Evolutionary conservation across 768 basidiomycete genomes (phyloP).

Genomic region (Candolleomyces aberdarensis): DNA sequence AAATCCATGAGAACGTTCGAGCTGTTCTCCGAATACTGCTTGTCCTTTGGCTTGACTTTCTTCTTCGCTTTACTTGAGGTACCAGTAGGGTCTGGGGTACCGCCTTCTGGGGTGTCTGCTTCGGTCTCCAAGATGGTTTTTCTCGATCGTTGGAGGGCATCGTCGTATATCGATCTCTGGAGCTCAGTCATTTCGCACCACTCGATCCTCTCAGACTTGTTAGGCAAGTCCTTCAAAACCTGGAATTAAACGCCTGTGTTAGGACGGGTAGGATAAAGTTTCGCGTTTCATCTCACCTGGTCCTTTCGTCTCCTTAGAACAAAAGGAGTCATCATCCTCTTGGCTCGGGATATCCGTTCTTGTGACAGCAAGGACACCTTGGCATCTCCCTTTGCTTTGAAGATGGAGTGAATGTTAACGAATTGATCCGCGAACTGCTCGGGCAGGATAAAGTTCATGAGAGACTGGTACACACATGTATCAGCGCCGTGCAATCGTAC

Average conservation of each 20-base stretch:
- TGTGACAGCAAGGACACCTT: constrained; percentile 86
- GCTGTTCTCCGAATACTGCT: constrained; percentile 74
- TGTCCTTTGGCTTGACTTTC: constrained; percentile 51
- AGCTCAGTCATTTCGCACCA: constrained; percentile 90
- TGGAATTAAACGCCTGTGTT: constrained; percentile 22
- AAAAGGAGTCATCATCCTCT: constrained; percentile 99
- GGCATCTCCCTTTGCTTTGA: constrained; percentile 94
- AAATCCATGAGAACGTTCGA: constrained; percentile 97
- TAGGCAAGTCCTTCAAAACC: constrained; percentile 91
- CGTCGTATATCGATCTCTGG: constrained; percentile 81
- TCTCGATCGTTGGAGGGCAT: constrained; percentile 80
- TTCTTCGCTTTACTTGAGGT: constrained; percentile 40
- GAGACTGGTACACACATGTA: constrained; percentile 54
- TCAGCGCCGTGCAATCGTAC: constrained; percentile 1
- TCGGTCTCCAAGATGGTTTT: constrained; percentile 65
- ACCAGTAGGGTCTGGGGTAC: constrained; percentile 20
- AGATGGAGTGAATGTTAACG: constrained; percentile 84
- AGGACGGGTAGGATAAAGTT: not conserved
- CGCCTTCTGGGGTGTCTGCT: constrained; percentile 18
- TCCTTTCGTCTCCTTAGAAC: constrained; percentile 96
- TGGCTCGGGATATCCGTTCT: constrained; percentile 90
- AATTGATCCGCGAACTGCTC: constrained; percentile 79
- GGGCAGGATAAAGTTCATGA: constrained; percentile 97
- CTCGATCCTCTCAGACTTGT: constrained; percentile 89
- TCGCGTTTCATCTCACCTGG: constrained; percentile 48